A percentile compares a stretch with the other conserved stretches of the same genome.
phyloP scores from a whole-genome alignment of 2,329 filamentous ascomycete species.

The Beauveria pseudobassiana region DNA sequence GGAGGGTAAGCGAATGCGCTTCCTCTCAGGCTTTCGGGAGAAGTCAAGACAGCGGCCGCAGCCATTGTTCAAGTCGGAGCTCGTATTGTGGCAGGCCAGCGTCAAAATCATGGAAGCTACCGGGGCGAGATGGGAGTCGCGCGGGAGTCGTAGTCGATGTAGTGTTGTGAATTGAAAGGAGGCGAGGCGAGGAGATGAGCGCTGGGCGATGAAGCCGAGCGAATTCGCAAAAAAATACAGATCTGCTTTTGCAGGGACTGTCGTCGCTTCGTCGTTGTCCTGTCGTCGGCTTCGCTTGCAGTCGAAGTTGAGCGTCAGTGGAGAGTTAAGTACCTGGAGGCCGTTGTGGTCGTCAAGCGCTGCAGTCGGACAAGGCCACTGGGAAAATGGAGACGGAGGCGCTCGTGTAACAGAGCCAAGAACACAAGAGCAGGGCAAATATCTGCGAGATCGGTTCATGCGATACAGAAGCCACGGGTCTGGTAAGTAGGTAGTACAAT shows the following conservation, averaged over 20 bases:
- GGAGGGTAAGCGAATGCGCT: conserved; percentile 30
- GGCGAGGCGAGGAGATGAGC: neutral
- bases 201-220: neutral
- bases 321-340: neutral
- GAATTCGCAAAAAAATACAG: neutral
- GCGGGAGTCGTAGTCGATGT: neutral
- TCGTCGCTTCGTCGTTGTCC: neutral
- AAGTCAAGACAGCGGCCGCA: conserved; percentile 39
- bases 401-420: neutral
- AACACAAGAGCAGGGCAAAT: neutral
- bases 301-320: neutral
- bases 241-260: neutral
- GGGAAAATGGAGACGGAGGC: neutral
- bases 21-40: conserved; percentile 35
- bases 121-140: conserved; percentile 13
- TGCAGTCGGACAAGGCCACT: neutral
- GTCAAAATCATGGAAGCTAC: conserved; percentile 47
- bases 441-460: neutral
- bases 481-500: neutral
- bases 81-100: conserved; percentile 32
- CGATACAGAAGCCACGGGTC: neutral
- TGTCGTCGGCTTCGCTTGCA: neutral
- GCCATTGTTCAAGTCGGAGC: conserved; percentile 47
- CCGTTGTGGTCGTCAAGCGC: conserved; percentile 8
- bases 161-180: neutral